A percentile compares a stretch with the other conserved stretches of the same genome.
Conservation (phyloP, 495 filamentous ascomycete species). For the Penicillium roqueforti region DNA sequence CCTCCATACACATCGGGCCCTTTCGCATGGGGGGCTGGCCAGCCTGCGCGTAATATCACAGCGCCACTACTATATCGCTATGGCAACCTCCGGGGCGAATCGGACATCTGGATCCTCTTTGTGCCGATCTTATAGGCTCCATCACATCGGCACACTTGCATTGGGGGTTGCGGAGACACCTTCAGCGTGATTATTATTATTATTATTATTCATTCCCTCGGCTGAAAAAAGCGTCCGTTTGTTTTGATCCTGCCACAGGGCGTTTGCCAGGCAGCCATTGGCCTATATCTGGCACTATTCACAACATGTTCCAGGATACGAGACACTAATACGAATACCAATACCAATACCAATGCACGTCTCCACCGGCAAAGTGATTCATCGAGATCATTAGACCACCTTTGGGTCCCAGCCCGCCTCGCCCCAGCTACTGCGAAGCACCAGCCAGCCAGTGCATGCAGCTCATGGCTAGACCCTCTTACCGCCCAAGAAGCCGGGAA, state of each 20-base stretch:
- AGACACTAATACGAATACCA: neutral
- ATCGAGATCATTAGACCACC: conserved; percentile 6
- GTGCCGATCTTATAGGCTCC: conserved; percentile 13
- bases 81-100: conserved; percentile 31
- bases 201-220: no score
- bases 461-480: conserved; percentile 9
- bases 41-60: conserved; percentile 10
- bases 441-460: conserved; percentile 5
- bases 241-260: neutral
- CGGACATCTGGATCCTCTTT: conserved; percentile 21
- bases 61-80: conserved; percentile 14
- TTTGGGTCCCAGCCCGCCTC: conserved; percentile 5
- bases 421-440: conserved; percentile 3
- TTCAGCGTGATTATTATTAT: neutral
- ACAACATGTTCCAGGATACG: neutral
- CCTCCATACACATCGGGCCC: neutral
- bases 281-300: neutral
- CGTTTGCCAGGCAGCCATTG: neutral
- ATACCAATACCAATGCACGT: conserved; percentile 1
- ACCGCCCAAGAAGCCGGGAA: conserved; percentile 4
- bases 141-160: conserved; percentile 1
- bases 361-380: conserved; percentile 8
- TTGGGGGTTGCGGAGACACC: conserved; percentile 2
- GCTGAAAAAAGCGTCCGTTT: neutral
- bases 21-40: conserved; percentile 21